Base-by-base conservation (phyloP, 305 asterid species). In the Rubia peregrina region DNA sequence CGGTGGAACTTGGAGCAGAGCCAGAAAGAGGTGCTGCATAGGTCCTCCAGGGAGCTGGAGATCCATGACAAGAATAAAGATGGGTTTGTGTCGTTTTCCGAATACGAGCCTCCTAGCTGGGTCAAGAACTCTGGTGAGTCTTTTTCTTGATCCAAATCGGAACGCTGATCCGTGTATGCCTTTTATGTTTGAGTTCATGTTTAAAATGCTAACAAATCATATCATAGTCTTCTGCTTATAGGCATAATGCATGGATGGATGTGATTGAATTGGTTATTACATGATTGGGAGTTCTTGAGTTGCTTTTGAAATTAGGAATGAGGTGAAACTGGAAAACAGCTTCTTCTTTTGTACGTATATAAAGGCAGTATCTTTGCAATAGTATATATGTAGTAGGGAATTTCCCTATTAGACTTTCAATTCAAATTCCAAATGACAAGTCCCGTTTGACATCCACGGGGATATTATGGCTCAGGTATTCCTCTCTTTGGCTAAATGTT, bases 31-130 rank as follows among this genome's bases (percentile, higher is more conserved):
- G 96, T 94, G 60, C 67, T 89, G 87, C 97, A 94, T 79, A 76
- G 97, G 85, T 83, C 97, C n/a, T 66, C 75, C 77, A 89, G 96
- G 85, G 99, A 94, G 72, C 80, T 91, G 88, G 97, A 89, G 78
- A 75, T 85, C 82, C 99, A 91, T 79, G 99, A 94, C 70, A 91
- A 83, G 76, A 85, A 91, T 71, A 90, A 83, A 73, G 99, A 94
- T 85, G 99, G 94, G 2, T 82, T 87, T 74, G 87, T 94, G 69
- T 87, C 97, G n/a, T 87, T 85, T 51, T 38, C 83, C 1, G 99
- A 94, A 88, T 91, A 91, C 60, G 96, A 91, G 76, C 90, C 96
- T 42, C 99, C 99, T 22, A 85, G 82, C 60, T 94, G 99, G 99
- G 93, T 79, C 65, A 79, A 71, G 64, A 74, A 66, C 64, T 81